Base-by-base conservation (phyloP, 257 asterid species). In the Primulina eburnea region DNA sequence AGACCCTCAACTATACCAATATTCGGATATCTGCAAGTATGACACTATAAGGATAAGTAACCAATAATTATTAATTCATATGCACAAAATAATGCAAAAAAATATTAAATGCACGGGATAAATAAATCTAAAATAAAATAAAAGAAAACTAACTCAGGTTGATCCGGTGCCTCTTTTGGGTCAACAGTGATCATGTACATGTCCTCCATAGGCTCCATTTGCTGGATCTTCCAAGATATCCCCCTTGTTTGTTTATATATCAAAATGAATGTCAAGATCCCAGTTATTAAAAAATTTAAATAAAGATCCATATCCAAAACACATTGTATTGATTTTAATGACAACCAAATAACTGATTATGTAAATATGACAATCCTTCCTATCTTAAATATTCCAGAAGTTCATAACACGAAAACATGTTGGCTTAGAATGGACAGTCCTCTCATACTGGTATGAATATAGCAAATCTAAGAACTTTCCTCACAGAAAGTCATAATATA, bases 171-270 rank as follows among this genome's bases (percentile, higher is more conserved):
- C 18, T 76, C 87, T 76, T 75, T 81, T 0, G 97, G 99, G 80
- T 86, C 88, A 69, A 82, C 90, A n/a, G 81, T 75, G 91, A 93
- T 83, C 97, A 89, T 87, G 87, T 80, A 92, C 97, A 90, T 93
- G 78, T 93, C 96, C 78, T 90, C 91, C 69, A 82, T 81, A 17
- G 97, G 96, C 85, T 90, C 99, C 26, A 71, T 89, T 93, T 61
- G 89, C 94, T 40, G 97, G 97, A 83, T 90, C 92, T 83, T 90
- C 97, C 78, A 90, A 80, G 78, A 93, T 86, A 79, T 93, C 99
- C 37, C 97, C 99, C 96, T 89, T 38, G 28, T 76, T 62, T n/a
- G 64, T 38, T 58, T 71, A 67, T n/a, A 37, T 47, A 58, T 14
- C 57, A 79, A 24, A 53, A 52, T 69, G 35, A 8, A n/a, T 43